Percentiles rank a stretch among this genome's conserved stretches.
phyloP scores from a whole-genome alignment of 2,329 filamentous ascomycete genomes.

The Cladosporium sp. region DNA sequence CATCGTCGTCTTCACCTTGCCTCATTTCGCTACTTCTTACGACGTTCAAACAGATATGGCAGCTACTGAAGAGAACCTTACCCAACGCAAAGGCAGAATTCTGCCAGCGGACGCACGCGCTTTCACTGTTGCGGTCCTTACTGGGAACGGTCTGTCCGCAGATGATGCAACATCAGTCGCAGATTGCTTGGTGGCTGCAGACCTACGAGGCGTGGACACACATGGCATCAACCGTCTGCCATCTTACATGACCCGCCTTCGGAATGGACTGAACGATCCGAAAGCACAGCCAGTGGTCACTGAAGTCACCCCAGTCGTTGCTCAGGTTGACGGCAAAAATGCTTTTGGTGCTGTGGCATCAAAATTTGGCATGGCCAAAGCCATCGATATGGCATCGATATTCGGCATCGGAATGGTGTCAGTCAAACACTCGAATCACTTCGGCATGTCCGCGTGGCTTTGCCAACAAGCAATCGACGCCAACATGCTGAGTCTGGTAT shows the following conservation, averaged over 20 bases:
- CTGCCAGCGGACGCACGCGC: conserved; percentile 30
- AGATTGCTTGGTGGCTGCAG: conserved; percentile 64
- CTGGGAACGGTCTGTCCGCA: conserved; percentile 55
- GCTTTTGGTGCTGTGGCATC: conserved; percentile 72
- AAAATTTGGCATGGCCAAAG: conserved; percentile 59
- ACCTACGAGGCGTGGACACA: conserved; percentile 73
- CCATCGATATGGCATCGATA: conserved; percentile 59
- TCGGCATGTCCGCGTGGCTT: conserved; percentile 76
- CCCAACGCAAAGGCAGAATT: too few species aligned
- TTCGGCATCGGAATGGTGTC: conserved; percentile 72
- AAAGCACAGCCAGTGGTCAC: conserved; percentile 53
- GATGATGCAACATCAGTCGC: conserved; percentile 60
- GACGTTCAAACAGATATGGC: too few species aligned
- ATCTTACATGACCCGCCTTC: conserved; percentile 69
- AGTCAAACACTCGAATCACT: conserved; percentile 74
- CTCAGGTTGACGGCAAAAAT: conserved; percentile 63
- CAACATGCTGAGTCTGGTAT: conserved; percentile 57
- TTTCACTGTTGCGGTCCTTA: conserved; percentile 53
- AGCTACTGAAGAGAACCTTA: too few species aligned
- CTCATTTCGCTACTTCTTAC: too few species aligned
- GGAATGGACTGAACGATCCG: conserved; percentile 62
- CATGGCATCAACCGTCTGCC: conserved; percentile 75
- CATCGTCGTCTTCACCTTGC: too few species aligned
- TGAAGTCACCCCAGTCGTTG: conserved; percentile 65
- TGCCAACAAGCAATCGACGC: conserved; percentile 72